A percentile compares a stretch with the other conserved stretches of the same genome.
These are phyloP conservation scores for Plasmodium coatneyi DNA, from an alignment of 169 alveolate genomes.

Conservation along the genomic window DNA sequence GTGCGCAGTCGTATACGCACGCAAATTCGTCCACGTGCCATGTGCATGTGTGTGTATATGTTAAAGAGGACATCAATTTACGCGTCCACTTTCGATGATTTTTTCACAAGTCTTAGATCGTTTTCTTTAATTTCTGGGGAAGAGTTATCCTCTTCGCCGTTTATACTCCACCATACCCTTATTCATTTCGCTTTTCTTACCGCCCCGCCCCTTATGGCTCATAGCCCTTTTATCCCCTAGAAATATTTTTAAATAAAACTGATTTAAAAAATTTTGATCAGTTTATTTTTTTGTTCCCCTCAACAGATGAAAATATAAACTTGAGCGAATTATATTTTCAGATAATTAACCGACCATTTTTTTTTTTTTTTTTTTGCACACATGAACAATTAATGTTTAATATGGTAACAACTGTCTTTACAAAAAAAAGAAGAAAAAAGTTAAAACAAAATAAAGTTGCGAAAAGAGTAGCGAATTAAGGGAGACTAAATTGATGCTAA, in stretches of 20 bases:
- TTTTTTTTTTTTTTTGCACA: conserved; percentile 25
- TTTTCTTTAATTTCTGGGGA: conserved; percentile 58
- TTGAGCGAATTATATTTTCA: conserved; percentile 15
- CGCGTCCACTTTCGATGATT: conserved; percentile 6
- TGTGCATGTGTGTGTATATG: neutral
- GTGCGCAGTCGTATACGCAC: neutral
- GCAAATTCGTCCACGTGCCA: neutral
- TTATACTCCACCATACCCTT: neutral
- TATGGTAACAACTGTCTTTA: neutral
- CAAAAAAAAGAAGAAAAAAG: neutral
- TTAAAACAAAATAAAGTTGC: neutral
- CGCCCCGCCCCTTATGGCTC: neutral
- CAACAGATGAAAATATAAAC: conserved; percentile 23
- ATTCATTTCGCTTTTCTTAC: conserved; percentile 5
- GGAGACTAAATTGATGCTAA: neutral
- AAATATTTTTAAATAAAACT: conserved; percentile 49
- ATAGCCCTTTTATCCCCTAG: conserved; percentile 9
- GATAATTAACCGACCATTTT: conserved; percentile 9
- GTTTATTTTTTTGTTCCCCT: conserved; percentile 39
- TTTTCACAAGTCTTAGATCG: conserved; percentile 1
- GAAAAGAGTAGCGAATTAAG: neutral
- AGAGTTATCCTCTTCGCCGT: neutral
- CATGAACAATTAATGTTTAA: conserved; percentile 2
- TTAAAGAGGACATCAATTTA: neutral
- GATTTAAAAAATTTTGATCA: conserved; percentile 18